Percentiles rank a stretch among this genome's conserved stretches.
Evolutionary conservation across 2,329 filamentous ascomycete species (phyloP).

Genomic region (Penicillium sp.): DNA sequence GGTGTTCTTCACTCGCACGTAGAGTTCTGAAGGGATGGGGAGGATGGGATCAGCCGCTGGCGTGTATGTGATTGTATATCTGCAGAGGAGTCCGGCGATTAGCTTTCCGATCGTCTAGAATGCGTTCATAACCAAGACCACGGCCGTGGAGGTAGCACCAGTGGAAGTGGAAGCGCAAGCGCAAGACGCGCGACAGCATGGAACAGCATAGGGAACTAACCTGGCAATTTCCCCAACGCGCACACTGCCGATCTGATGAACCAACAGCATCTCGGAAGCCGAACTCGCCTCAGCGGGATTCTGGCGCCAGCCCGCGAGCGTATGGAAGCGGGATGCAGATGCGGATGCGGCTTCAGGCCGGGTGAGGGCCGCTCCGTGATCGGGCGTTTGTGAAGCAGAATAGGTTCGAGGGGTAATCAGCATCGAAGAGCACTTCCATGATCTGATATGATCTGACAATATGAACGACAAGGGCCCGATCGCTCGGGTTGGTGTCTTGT

Average conservation of each 20-base stretch:
- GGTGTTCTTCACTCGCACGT: slow-evolving; percentile 89
- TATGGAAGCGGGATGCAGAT: slow-evolving; percentile 32
- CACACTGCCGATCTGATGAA: slow-evolving; percentile 88
- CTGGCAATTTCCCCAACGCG: slow-evolving; percentile 94
- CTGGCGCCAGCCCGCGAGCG: slow-evolving; percentile 42
- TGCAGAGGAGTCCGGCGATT: slow-evolving; percentile 29
- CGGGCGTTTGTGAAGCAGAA: slow-evolving; percentile 44
- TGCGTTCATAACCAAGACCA: too few species aligned
- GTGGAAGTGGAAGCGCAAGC: too few species aligned
- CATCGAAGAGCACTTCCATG: slow-evolving; percentile 41
- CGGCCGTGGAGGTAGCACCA: not conserved
- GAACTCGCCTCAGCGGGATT: slow-evolving; percentile 24
- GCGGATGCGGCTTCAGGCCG: slow-evolving; percentile 27
- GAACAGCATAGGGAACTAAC: slow-evolving; percentile 54
- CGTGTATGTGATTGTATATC: slow-evolving; percentile 86
- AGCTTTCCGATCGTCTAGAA: too few species aligned
- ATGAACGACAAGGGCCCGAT: too few species aligned
- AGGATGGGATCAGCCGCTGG: slow-evolving; percentile 87
- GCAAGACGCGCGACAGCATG: too few species aligned
- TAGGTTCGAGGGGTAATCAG: slow-evolving; percentile 50
- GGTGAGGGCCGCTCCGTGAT: slow-evolving; percentile 29
- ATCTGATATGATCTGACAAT: too few species aligned
- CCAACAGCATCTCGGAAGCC: slow-evolving; percentile 71
- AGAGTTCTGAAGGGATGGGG: slow-evolving; percentile 77
- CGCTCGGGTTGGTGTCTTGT: too few species aligned